Evolutionary conservation across 306 rosid species (phyloP).

Genomic region (Senna siamea): DNA sequence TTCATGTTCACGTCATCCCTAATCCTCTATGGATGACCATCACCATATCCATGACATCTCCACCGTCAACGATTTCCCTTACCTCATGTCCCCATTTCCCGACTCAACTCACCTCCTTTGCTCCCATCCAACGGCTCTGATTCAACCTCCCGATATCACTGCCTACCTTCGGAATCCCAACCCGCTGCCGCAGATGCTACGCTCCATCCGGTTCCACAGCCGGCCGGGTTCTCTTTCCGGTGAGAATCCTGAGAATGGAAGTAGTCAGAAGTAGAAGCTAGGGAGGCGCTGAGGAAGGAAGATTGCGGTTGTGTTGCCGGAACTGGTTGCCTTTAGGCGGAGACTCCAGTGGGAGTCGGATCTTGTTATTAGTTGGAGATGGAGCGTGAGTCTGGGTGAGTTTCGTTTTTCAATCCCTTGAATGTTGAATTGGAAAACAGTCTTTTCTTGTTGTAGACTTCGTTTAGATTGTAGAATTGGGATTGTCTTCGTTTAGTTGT

Average conservation of each 20-base stretch:
- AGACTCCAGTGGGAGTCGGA: conserved; percentile 40
- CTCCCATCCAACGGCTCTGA: conserved; percentile 37
- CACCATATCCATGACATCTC: no score
- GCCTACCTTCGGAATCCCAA: conserved; percentile 34
- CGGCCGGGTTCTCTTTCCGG: conserved; percentile 39
- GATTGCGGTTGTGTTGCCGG: conserved; percentile 3
- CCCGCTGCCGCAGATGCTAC: conserved; percentile 79
- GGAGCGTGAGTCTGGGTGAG: conserved; percentile 58
- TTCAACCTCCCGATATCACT: conserved; percentile 36
- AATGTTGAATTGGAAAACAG: neutral
- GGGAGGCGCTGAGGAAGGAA: conserved; percentile 15
- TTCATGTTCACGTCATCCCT: neutral
- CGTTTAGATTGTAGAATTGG: neutral
- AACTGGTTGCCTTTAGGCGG: neutral
- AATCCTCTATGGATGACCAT: conserved; percentile 29
- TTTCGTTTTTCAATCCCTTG: neutral
- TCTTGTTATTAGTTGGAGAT: no score
- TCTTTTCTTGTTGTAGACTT: neutral
- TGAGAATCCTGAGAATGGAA: no score
- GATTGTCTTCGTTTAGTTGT: neutral
- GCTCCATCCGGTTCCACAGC: conserved; percentile 65
- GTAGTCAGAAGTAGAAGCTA: neutral
- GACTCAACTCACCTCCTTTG: conserved; percentile 66
- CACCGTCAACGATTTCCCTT: conserved; percentile 68
- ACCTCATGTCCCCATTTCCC: conserved; percentile 67